Conservation (phyloP, 352 stramenopile species). For the Saprolegnia parasitica region DNA sequence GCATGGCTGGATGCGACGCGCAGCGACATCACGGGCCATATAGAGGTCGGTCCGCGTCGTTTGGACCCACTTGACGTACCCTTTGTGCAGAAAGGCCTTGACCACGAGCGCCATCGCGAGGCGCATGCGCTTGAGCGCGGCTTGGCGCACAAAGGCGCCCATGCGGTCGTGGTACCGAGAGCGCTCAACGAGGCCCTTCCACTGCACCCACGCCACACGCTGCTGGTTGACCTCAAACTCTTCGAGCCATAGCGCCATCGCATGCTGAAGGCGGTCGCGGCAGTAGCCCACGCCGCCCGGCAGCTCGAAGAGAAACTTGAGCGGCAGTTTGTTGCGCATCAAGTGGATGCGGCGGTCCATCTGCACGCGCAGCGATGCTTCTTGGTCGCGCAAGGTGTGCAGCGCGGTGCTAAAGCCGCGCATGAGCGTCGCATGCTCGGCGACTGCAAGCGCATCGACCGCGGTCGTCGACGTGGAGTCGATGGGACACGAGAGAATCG, state of each 20-base stretch:
- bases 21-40: constrained; percentile 46
- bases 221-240: constrained; percentile 73
- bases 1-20: constrained; percentile 49
- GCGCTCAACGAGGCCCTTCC: constrained; percentile 72
- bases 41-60: constrained; percentile 56
- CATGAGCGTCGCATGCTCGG: constrained; percentile 48
- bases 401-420: constrained; percentile 42
- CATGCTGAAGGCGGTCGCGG: constrained; percentile 58
- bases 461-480: constrained; percentile 49
- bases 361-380: constrained; percentile 38
- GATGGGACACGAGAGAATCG: constrained; percentile 48
- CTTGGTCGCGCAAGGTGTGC: constrained; percentile 37
- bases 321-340: constrained; percentile 54
- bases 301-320: constrained; percentile 79
- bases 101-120: constrained; percentile 68
- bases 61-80: constrained; percentile 50
- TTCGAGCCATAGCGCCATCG: constrained; percentile 63
- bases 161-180: constrained; percentile 50
- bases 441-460: constrained; percentile 39
- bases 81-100: constrained; percentile 57
- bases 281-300: constrained; percentile 71
- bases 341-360: constrained; percentile 51
- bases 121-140: constrained; percentile 50
- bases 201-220: constrained; percentile 78
- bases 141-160: constrained; percentile 55